Base-by-base conservation (phyloP, 2,329 filamentous ascomycete genomes). In the Niveomyces coronatus region DNA sequence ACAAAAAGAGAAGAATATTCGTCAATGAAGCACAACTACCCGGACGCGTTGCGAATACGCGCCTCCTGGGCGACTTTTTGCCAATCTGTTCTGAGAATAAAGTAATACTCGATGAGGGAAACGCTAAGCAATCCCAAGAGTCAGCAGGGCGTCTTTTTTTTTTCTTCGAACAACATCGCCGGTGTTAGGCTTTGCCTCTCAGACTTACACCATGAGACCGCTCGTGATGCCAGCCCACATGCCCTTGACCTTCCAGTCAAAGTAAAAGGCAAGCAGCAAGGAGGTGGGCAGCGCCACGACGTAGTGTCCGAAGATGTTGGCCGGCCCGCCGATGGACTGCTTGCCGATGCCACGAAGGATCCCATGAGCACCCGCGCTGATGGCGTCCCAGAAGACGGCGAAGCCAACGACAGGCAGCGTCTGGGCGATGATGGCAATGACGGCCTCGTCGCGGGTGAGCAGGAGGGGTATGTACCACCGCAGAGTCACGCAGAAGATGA, bases 261-360 rank as follows among this genome's bases (percentile, higher is more conserved):
- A 63, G 0, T 77, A 81, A 56, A 96, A 94, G 0, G 79, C 82
- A 0, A 82, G 75, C 3, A 72, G 76, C 47, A 95, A 82, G 27
- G 81, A 85, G 20, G 94, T 75, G 0, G 91, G 89, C 59, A 96
- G 68, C 0, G 85, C 89, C 17, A 96, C 70, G 13, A 74, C 64
- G 58, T 96, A 98, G 63, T 95, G 95, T 15, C 81, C 80, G 34
- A 86, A 76, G 2, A 96, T 62, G 52, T 91, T 93, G 5, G 88
- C 80, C 49, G 89, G 94, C 0, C 89, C 88, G 9, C 89, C 89
- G 41, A 96, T 79, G 45, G 86, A 79, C 60, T 96, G 89, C 41
- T 84, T 76, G 3, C 91, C 91, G 13, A 95, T 73, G 13, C 89
- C 89, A 26, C 91, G 74, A 19, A 96, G 70, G 24, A 95, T 70